These are phyloP conservation scores for Meyerozyma guilliermondii DNA, from an alignment of 1,139 yeast genomes.

Conservation along the genomic window DNA sequence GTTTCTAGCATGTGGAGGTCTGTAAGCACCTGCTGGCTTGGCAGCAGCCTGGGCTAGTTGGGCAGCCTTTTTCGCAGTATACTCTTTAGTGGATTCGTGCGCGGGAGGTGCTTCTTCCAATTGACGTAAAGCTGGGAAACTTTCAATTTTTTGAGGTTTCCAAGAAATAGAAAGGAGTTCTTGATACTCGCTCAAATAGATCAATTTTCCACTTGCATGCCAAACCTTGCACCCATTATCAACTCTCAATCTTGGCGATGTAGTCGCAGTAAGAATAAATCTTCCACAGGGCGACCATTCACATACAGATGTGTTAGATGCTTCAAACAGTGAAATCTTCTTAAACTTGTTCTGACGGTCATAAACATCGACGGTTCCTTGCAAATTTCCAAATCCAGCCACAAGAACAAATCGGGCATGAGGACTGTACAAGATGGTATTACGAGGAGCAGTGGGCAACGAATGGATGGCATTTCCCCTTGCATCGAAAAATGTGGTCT, in stretches of 20 bases:
- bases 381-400: conserved; percentile 97
- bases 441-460: conserved; percentile 83
- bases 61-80: conserved; percentile 39
- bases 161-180: conserved; percentile 82
- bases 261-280: conserved; percentile 89
- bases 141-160: conserved; percentile 68
- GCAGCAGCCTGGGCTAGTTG: conserved; percentile 33
- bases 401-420: conserved; percentile 87
- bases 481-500: conserved; percentile 90
- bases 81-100: conserved; percentile 63
- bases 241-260: conserved; percentile 93
- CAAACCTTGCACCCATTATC: conserved; percentile 93
- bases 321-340: conserved; percentile 79
- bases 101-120: conserved; percentile 60
- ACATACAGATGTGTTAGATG: conserved; percentile 90
- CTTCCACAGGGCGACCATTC: conserved; percentile 99
- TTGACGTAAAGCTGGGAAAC: conserved; percentile 55
- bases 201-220: conserved; percentile 84
- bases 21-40: conserved; percentile 80
- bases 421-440: conserved; percentile 88
- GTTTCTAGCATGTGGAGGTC: conserved; percentile 92
- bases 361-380: conserved; percentile 92
- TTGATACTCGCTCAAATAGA: conserved; percentile 70
- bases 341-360: conserved; percentile 86
- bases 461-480: conserved; percentile 86